phyloP scores from a whole-genome alignment of 345 rosid species.

The Eucalyptus sp. region DNA sequence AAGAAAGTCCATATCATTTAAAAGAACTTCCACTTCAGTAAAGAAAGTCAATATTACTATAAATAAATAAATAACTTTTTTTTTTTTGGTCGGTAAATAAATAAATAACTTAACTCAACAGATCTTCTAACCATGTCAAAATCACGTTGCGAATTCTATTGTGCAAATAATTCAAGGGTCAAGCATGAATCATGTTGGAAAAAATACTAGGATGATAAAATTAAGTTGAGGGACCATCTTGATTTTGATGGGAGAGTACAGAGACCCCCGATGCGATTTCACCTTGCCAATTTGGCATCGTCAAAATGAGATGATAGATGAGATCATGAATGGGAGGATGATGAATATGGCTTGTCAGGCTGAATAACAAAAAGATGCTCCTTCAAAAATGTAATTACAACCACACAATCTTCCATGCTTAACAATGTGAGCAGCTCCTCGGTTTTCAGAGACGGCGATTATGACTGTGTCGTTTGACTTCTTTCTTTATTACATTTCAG shows the following conservation, averaged over 20 bases:
- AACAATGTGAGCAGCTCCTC: fast-evolving
- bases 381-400: background rate
- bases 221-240: background rate
- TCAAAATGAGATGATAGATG: background rate
- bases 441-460: background rate
- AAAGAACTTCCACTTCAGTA: background rate
- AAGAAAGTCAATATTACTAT: background rate
- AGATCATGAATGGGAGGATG: background rate
- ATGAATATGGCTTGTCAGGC: background rate
- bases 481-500: no score
- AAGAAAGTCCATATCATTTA: no score
- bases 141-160: fast-evolving
- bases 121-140: fast-evolving
- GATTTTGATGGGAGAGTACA: background rate
- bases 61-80: no score
- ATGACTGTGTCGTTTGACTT: background rate
- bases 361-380: background rate
- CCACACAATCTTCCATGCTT: background rate
- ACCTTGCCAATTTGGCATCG: fast-evolving
- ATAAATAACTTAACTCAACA: background rate
- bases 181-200: background rate
- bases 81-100: no score
- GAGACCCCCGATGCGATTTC: fast-evolving
- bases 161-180: background rate
- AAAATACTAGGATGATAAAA: fast-evolving